A percentile compares a stretch with the other conserved stretches of the same genome.
These are phyloP conservation scores for Zea luxurians DNA, from an alignment of 176 grass and related monocot species.

Conservation along the genomic window DNA sequence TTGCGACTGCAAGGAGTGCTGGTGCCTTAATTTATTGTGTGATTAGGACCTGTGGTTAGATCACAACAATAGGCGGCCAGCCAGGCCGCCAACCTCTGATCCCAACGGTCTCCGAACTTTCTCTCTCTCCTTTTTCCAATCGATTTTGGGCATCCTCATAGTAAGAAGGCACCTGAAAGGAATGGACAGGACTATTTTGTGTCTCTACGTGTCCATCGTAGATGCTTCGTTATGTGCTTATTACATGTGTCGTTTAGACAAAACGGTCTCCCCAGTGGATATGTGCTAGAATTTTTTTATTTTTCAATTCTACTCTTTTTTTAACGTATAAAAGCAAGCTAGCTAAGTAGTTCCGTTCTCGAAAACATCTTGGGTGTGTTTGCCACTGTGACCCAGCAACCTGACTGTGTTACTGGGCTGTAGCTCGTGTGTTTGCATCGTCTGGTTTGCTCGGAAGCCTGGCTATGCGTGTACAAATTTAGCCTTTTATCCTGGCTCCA, in stretches of 20 bases:
- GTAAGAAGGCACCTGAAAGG: constrained; percentile 13
- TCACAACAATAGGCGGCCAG: neutral
- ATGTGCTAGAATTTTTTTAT: neutral
- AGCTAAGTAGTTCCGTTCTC: neutral
- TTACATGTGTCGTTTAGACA: no score
- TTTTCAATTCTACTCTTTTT: neutral
- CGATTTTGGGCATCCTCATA: neutral
- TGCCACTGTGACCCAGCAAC: no score
- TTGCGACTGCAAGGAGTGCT: neutral
- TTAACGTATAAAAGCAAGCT: neutral
- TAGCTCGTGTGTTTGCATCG: no score
- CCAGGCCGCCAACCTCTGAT: neutral
- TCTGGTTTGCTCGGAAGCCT: no score
- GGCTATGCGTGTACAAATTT: no score
- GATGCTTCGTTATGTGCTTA: neutral
- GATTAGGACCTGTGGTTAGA: constrained; percentile 48
- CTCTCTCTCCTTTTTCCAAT: neutral
- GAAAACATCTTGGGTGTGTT: neutral
- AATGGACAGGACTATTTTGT: constrained; percentile 24
- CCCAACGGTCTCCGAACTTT: constrained; percentile 23
- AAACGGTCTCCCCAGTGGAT: constrained; percentile 2
- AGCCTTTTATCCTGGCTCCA: no score
- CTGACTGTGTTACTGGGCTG: no score
- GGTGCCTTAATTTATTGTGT: constrained; percentile 35
- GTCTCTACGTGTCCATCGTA: neutral